Evolutionary conservation across 768 basidiomycete species (phyloP).

Genomic region (Kwoniella newhampshirensis): DNA sequence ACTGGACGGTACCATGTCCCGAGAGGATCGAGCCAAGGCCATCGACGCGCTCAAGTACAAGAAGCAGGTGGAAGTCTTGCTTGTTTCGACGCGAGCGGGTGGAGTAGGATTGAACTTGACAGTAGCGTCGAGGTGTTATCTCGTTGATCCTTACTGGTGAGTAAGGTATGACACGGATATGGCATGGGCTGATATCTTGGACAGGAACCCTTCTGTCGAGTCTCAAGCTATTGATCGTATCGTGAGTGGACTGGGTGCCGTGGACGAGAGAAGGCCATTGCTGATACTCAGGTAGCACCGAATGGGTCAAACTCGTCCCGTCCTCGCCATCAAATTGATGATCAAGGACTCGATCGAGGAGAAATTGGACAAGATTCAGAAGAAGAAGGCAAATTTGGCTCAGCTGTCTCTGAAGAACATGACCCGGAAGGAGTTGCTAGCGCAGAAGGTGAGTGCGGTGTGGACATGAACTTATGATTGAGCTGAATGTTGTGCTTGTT

Average conservation of each 20-base stretch:
- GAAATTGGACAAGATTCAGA: constrained; percentile 86
- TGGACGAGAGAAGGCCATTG: neutral
- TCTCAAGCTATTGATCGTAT: constrained; percentile 98
- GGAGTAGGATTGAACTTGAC: constrained; percentile 96
- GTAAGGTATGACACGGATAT: constrained; percentile 17
- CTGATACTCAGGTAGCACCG: constrained; percentile 66
- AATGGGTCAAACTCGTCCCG: constrained; percentile 87
- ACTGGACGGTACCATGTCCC: constrained; percentile 96
- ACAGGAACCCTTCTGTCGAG: constrained; percentile 93
- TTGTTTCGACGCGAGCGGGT: constrained; percentile 94
- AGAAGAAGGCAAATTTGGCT: constrained; percentile 89
- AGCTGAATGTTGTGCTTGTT: constrained; percentile 4
- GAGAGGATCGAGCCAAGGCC: constrained; percentile 84
- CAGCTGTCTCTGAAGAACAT: constrained; percentile 88
- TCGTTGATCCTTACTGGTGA: constrained; percentile 97
- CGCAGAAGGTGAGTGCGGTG: constrained; percentile 65
- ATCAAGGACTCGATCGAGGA: constrained; percentile 93
- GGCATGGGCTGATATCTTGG: neutral
- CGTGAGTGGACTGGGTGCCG: constrained; percentile 59
- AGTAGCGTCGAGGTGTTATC: constrained; percentile 85
- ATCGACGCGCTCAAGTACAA: constrained; percentile 92
- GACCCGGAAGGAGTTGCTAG: constrained; percentile 82
- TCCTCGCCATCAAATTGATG: constrained; percentile 87
- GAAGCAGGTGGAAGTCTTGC: constrained; percentile 83
- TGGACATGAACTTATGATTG: neutral